phyloP scores from a whole-genome alignment of 352 stramenopile species.

The Pythium aristosporum region DNA sequence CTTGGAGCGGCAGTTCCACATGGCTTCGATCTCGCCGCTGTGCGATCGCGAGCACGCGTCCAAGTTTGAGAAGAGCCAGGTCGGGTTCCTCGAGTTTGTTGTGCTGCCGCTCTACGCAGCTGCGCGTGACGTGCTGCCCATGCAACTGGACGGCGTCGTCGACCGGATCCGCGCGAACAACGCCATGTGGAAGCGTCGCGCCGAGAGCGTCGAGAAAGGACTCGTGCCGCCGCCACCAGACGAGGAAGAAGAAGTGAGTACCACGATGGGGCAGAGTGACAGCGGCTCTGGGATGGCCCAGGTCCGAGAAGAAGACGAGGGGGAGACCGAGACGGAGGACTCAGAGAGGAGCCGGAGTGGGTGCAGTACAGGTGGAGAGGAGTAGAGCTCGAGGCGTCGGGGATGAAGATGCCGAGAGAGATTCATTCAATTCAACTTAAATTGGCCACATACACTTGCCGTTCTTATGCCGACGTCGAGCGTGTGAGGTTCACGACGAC shows the following conservation, averaged over 20 bases:
- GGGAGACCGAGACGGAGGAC: slow-evolving; percentile 8
- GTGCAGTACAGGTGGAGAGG: background rate
- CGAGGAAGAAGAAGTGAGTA: background rate
- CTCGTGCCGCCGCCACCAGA: slow-evolving; percentile 9
- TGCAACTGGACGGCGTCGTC: slow-evolving; percentile 52
- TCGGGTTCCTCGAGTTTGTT: slow-evolving; percentile 75
- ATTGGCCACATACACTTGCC: background rate
- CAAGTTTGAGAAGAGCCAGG: slow-evolving; percentile 68
- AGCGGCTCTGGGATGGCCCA: background rate
- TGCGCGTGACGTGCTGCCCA: slow-evolving; percentile 45
- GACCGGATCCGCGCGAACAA: slow-evolving; percentile 48
- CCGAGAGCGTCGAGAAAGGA: slow-evolving; percentile 24
- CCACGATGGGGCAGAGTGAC: background rate
- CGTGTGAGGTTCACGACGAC: slow-evolving; percentile 11
- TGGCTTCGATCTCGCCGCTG: slow-evolving; percentile 56
- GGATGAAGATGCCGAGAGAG: background rate
- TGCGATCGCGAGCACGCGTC: slow-evolving; percentile 44
- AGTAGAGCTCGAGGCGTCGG: slow-evolving; percentile 13
- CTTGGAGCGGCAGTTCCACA: slow-evolving; percentile 48
- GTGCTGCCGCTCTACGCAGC: slow-evolving; percentile 63
- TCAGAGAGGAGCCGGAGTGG: slow-evolving; percentile 5
- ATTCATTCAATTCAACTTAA: no score
- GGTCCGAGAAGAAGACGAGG: slow-evolving; percentile 8
- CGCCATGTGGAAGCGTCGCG: slow-evolving; percentile 41
- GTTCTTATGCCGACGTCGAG: slow-evolving; percentile 13